Percentiles rank a stretch among this genome's conserved stretches.
These are phyloP conservation scores for Tricholoma terreum DNA, from an alignment of 768 basidiomycete genomes.

Conservation along the genomic window DNA sequence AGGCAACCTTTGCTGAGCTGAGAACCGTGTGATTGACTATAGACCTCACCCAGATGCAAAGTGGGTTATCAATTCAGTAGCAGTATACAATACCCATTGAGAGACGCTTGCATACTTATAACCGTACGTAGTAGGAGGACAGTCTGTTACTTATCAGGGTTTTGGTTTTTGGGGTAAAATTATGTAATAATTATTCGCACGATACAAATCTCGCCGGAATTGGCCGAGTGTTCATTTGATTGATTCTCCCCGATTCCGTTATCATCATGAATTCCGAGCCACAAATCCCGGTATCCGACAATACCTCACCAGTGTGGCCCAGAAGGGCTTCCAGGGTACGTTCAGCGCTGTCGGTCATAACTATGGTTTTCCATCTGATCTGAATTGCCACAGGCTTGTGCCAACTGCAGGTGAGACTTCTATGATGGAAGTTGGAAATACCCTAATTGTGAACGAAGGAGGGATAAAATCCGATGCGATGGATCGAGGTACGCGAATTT, in stretches of 20 bases:
- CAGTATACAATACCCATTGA: constrained; percentile 12
- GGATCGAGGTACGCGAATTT: constrained; percentile 40
- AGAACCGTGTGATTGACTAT: not conserved
- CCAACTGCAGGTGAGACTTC: constrained; percentile 50
- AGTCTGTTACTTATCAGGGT: too few species aligned
- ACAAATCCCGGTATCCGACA: constrained; percentile 50
- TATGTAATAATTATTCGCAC: too few species aligned
- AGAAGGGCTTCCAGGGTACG: constrained; percentile 51
- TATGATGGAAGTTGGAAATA: constrained; percentile 4
- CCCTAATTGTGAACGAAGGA: constrained; percentile 32
- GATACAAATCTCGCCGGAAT: constrained; percentile 16
- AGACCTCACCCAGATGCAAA: too few species aligned
- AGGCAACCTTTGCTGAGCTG: constrained; percentile 12
- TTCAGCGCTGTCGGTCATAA: constrained; percentile 11
- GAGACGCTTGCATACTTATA: too few species aligned
- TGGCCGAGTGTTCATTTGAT: constrained; percentile 29
- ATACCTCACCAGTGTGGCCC: constrained; percentile 44
- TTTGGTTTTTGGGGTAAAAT: too few species aligned
- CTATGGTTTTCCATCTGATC: constrained; percentile 2
- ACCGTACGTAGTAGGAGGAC: too few species aligned
- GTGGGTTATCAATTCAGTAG: constrained; percentile 48
- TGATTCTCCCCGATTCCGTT: constrained; percentile 29
- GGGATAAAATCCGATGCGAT: constrained; percentile 63
- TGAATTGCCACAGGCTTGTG: constrained; percentile 45
- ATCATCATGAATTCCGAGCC: constrained; percentile 40